A percentile compares a stretch with the other conserved stretches of the same genome.
These are phyloP conservation scores for Arabis alpina DNA, from an alignment of 345 rosid species.

Conservation along the genomic window DNA sequence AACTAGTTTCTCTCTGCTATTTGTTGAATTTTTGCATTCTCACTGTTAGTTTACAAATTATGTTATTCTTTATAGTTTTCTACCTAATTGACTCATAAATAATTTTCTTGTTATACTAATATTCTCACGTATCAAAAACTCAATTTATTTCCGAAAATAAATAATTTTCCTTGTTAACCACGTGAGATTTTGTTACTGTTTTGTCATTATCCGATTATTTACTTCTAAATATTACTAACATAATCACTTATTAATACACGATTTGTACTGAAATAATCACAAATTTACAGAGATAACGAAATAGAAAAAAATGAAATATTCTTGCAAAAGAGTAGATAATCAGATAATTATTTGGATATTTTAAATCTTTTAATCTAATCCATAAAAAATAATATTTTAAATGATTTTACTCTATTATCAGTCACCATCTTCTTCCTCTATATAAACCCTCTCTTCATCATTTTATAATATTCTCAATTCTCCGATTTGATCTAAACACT, in stretches of 20 bases:
- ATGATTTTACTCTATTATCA: slow-evolving; percentile 10
- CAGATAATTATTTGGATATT: neutral
- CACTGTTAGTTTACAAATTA: no score
- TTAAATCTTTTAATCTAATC: neutral
- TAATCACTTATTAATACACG: neutral
- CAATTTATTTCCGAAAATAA: neutral
- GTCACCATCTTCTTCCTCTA: slow-evolving; percentile 23
- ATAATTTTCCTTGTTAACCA: neutral
- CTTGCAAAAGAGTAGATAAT: slow-evolving; percentile 3
- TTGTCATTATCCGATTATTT: slow-evolving; percentile 21
- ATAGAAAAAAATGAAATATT: slow-evolving; percentile 18
- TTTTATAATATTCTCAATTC: slow-evolving; percentile 11
- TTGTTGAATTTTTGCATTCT: no score
- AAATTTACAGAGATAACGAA: neutral
- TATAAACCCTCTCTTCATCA: slow-evolving; percentile 32
- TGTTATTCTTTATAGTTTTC: no score
- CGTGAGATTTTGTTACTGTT: slow-evolving; percentile 27
- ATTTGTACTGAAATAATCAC: neutral
- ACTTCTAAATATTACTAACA: neutral
- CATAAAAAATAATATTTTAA: neutral
- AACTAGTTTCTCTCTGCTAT: no score
- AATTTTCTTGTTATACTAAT: no score
- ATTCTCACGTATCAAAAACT: neutral
- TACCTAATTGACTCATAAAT: no score
- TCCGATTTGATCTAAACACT: slow-evolving; percentile 34